Conservation (phyloP, 805 yeast species). For the Candida koratica region DNA sequence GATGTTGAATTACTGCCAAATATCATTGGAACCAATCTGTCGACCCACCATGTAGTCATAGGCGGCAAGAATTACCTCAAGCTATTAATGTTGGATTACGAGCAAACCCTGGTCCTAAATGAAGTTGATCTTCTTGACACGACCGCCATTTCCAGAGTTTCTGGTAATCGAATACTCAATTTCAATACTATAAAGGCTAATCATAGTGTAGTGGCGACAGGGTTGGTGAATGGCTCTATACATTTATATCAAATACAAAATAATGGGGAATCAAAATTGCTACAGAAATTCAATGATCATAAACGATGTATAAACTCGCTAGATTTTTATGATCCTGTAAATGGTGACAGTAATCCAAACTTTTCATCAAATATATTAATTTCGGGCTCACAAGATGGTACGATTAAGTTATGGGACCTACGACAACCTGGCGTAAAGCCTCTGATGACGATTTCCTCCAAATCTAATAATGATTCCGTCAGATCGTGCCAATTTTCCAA, state of each 20-base stretch:
- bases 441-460: constrained; percentile 41
- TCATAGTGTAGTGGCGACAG: constrained; percentile 36
- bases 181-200: constrained; percentile 38
- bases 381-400: constrained; percentile 76
- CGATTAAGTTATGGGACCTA: constrained; percentile 72
- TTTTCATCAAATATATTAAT: constrained; percentile 21
- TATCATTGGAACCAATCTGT: constrained; percentile 5
- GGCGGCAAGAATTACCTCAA: constrained; percentile 42
- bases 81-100: constrained; percentile 28
- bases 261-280: constrained; percentile 30
- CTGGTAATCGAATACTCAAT: constrained; percentile 26
- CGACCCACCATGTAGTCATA: constrained; percentile 30
- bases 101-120: constrained; percentile 29
- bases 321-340: constrained; percentile 27
- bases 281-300: constrained; percentile 34
- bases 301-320: constrained; percentile 40
- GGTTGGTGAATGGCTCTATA: constrained; percentile 36
- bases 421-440: constrained; percentile 47
- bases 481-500: constrained; percentile 52
- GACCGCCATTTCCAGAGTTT: constrained; percentile 12
- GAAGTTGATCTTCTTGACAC: constrained; percentile 33
- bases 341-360: constrained; percentile 14
- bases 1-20: constrained; percentile 17
- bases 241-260: constrained; percentile 28
- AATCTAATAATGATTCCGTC: constrained; percentile 69